These are phyloP conservation scores for Hortaea werneckii DNA, from an alignment of 2,329 filamentous ascomycete species.

Conservation along the genomic window DNA sequence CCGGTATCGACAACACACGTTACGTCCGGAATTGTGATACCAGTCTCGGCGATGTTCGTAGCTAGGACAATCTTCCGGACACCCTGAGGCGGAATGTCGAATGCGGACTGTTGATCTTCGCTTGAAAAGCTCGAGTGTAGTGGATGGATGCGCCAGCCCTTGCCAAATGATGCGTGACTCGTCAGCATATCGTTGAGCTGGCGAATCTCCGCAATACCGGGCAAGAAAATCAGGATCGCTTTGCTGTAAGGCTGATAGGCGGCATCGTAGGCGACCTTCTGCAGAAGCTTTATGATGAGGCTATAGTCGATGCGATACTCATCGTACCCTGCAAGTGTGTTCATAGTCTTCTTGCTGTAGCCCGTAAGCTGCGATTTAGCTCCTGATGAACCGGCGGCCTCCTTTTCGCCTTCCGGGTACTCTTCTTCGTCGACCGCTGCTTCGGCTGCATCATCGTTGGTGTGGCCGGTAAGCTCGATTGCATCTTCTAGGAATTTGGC, in stretches of 20 bases:
- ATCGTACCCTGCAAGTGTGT: slow-evolving; percentile 66
- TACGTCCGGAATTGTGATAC: slow-evolving; percentile 96
- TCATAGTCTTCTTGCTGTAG: slow-evolving; percentile 68
- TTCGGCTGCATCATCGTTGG: slow-evolving; percentile 48
- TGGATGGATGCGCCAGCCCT: slow-evolving; percentile 75
- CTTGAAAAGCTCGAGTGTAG: slow-evolving; percentile 92
- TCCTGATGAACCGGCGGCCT: slow-evolving; percentile 10
- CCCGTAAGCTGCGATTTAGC: slow-evolving; percentile 51
- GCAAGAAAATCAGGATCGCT: slow-evolving; percentile 88
- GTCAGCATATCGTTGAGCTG: slow-evolving; percentile 71
- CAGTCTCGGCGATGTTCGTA: slow-evolving; percentile 96
- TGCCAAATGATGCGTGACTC: slow-evolving; percentile 63
- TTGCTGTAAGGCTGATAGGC: slow-evolving; percentile 65
- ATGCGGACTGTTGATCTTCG: slow-evolving; percentile 91
- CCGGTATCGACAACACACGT: slow-evolving; percentile 95
- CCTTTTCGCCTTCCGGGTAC: slow-evolving; percentile 26
- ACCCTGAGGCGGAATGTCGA: slow-evolving; percentile 71
- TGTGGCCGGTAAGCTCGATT: slow-evolving; percentile 74
- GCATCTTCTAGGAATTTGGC: slow-evolving; percentile 87
- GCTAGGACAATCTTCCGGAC: slow-evolving; percentile 88
- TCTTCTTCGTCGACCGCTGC: slow-evolving; percentile 39
- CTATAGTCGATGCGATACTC: slow-evolving; percentile 89
- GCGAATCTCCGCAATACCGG: slow-evolving; percentile 69
- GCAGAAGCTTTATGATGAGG: slow-evolving; percentile 69
- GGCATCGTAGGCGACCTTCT: slow-evolving; percentile 60